phyloP scores from a whole-genome alignment of 2,329 filamentous ascomycete species.

The Neurospora sp. region DNA sequence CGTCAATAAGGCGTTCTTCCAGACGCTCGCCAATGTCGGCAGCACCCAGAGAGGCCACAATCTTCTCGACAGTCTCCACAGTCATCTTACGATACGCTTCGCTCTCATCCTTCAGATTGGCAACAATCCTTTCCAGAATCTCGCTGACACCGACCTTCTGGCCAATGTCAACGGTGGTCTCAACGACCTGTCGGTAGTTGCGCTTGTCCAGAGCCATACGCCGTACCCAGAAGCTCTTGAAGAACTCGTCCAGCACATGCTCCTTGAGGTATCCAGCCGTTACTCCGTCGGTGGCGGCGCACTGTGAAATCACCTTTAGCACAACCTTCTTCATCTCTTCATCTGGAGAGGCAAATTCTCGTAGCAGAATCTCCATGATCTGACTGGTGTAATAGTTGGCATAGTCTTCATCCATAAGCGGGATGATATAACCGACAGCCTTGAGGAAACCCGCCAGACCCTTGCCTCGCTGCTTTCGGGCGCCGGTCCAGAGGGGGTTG shows the following conservation, averaged over 20 bases:
- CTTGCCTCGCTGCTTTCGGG: constrained; percentile 91
- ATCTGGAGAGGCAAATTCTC: constrained; percentile 93
- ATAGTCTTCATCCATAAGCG: constrained; percentile 98
- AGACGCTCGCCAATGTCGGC: constrained; percentile 88
- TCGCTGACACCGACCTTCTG: constrained; percentile 97
- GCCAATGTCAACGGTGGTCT: constrained; percentile 92
- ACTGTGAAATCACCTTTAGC: constrained; percentile 92
- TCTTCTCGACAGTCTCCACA: constrained; percentile 93
- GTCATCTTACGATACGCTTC: constrained; percentile 99
- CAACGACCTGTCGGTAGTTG: constrained; percentile 95
- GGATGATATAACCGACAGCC: constrained; percentile 95
- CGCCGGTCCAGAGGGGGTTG: constrained; percentile 94
- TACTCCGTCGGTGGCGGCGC: constrained; percentile 86
- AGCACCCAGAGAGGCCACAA: constrained; percentile 84
- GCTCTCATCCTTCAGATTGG: constrained; percentile 95
- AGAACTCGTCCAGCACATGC: constrained; percentile 89
- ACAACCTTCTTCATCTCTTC: constrained; percentile 99
- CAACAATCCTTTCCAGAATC: constrained; percentile 86
- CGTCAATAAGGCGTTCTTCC: constrained; percentile 89
- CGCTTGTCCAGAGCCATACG: constrained; percentile 95
- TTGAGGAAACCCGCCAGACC: constrained; percentile 93
- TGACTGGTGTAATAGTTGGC: constrained; percentile 98
- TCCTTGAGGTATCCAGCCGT: constrained; percentile 93
- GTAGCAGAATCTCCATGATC: constrained; percentile 95
- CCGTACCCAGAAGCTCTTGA: constrained; percentile 97